Evolutionary conservation across 2,329 filamentous ascomycete genomes (phyloP), one percentile per base, ranked within the genome.

Genomic region (Neofusicoccum parvum): DNA sequence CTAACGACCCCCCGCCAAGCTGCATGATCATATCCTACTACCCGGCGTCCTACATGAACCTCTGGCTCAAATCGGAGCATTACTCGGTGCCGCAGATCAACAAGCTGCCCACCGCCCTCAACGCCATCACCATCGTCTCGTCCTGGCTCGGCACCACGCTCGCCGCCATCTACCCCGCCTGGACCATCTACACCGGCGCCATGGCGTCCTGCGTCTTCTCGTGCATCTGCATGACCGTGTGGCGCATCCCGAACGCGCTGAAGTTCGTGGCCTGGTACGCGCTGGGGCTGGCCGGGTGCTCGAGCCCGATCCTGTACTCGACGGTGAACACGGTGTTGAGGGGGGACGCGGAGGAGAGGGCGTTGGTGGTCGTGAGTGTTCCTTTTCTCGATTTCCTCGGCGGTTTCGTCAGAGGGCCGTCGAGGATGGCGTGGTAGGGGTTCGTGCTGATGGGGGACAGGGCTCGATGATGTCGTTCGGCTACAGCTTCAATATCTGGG

Each of bases 61-160:
- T 85, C 11, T 85, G 83, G 83, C 78, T 85, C 46, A 84, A 84
- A 66, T 77, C 78, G 1, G 79, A 82, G 34, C 68, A 70, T 37
- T 85, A 82, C 69, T 80, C 80, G 0, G 76, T 85, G 0, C 77
- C 79, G 0, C 78, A 85, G 65, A 80, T 84, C 66, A 85, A 85
- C 71, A 76, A 80, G 12, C 78, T 85, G 1, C 83, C 83, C 0
- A 85, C 83, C 0, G 81, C 79, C 9, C 79, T 78, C 0, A 80
- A 82, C 58, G 81, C 78, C n/a, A 80, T 85, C 46, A 80, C 77
- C 0, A 82, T 84, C 5, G 72, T 85, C 10, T 74, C 80, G 0
- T 83, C 82, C 0, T 81, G 83, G 72, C 70, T 85, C 0, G 82
- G 82, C 0, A 82, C 82, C 0, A 84, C 82, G 0, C 71, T 85